These are phyloP conservation scores for Proliferodiscus dingleyae DNA, from an alignment of 2,329 filamentous ascomycete species.

Conservation along the genomic window DNA sequence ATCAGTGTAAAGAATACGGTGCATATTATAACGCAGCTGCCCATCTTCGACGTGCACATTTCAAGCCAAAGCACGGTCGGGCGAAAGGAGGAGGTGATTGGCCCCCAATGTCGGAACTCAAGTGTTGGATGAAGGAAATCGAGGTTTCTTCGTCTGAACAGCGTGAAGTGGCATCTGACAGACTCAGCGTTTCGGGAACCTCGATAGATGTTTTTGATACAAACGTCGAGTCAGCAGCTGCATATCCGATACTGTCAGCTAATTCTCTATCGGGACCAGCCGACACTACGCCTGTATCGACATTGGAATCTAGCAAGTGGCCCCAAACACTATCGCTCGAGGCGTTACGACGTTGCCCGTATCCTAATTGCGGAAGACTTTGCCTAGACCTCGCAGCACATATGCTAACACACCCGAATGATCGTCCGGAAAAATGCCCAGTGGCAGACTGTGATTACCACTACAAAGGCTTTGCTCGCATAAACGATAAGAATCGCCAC, in stretches of 20 bases:
- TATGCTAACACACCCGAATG: conserved; percentile 89
- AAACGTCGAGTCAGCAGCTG: neutral
- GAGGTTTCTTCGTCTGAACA: conserved; percentile 28
- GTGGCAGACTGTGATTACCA: conserved; percentile 90
- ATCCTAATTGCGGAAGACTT: conserved; percentile 49
- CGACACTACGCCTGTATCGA: no score
- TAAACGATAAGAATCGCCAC: conserved; percentile 96
- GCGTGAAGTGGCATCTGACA: neutral
- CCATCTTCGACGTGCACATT: conserved; percentile 82
- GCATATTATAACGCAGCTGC: conserved; percentile 94
- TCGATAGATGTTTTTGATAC: no score
- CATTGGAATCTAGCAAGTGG: no score
- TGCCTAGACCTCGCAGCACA: conserved; percentile 70
- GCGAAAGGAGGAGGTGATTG: conserved; percentile 51
- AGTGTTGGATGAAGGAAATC: conserved; percentile 55
- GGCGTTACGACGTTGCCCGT: conserved; percentile 42
- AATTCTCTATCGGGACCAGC: no score
- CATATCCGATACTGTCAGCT: no score
- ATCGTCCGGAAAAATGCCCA: conserved; percentile 89
- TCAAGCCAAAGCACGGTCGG: conserved; percentile 62
- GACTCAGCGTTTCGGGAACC: neutral
- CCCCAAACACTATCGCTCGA: neutral
- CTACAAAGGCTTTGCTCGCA: conserved; percentile 84
- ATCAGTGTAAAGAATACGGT: conserved; percentile 78
- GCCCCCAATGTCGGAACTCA: conserved; percentile 53